phyloP scores from a whole-genome alignment of 805 yeast genomes.

The Geotrichum ghanense region DNA sequence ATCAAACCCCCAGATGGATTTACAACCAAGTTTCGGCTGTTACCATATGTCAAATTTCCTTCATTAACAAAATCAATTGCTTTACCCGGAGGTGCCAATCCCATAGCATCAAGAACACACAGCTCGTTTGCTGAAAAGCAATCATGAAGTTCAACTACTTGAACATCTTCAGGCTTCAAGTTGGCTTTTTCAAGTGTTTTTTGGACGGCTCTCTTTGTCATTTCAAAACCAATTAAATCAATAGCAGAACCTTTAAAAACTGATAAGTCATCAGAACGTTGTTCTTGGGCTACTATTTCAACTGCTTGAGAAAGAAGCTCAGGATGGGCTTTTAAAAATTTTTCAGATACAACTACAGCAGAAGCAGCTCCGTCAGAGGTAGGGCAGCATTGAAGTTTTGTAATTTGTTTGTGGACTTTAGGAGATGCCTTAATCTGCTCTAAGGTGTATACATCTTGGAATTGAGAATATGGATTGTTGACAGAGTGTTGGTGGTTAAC shows the following conservation, averaged over 20 bases:
- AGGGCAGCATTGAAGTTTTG: slow-evolving; percentile 20
- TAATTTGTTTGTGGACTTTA: slow-evolving; percentile 12
- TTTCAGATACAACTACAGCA: slow-evolving; percentile 16
- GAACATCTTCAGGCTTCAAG: slow-evolving; percentile 15
- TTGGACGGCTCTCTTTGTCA: slow-evolving; percentile 16
- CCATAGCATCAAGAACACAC: slow-evolving; percentile 16
- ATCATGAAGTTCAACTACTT: slow-evolving; percentile 20
- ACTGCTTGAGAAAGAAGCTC: slow-evolving; percentile 15
- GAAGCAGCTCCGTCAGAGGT: slow-evolving; percentile 21
- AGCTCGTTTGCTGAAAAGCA: slow-evolving; percentile 20
- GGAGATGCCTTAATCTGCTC: slow-evolving; percentile 18
- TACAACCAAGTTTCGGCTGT: slow-evolving; percentile 13
- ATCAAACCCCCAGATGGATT: slow-evolving; percentile 20
- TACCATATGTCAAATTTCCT: slow-evolving; percentile 18
- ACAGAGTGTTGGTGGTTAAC: slow-evolving; percentile 18
- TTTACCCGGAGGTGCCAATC: slow-evolving; percentile 15
- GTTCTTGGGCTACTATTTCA: slow-evolving; percentile 17
- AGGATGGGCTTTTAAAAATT: slow-evolving; percentile 15
- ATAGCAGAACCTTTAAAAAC: slow-evolving; percentile 14
- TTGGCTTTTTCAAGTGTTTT: slow-evolving; percentile 11
- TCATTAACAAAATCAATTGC: slow-evolving; percentile 15
- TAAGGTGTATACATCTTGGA: slow-evolving; percentile 16
- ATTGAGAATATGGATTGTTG: slow-evolving; percentile 19
- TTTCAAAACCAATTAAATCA: slow-evolving; percentile 16
- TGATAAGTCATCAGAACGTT: slow-evolving; percentile 15